Evolutionary conservation across 176 grass and related monocot species (phyloP).

Genomic region (Raddia distichophylla): DNA sequence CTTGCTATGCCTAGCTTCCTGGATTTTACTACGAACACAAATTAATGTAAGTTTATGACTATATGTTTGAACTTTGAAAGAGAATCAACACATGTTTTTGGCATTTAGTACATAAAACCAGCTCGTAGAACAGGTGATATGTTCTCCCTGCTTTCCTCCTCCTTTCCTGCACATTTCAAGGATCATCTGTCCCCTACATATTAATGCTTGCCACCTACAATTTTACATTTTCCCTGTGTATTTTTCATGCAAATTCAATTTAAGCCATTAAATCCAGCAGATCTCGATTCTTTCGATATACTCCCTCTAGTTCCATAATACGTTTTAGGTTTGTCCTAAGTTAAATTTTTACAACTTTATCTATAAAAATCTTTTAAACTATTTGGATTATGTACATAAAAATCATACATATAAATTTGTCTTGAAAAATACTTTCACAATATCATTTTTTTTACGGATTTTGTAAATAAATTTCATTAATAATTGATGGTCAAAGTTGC

Average conservation of each 20-base stretch:
- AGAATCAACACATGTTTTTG: conserved; percentile 25
- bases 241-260: conserved; percentile 9
- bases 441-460: too few relatives aligned
- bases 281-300: conserved; percentile 23
- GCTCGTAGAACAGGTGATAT: conserved; percentile 4
- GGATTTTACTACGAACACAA: not conserved
- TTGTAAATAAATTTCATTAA: too few relatives aligned
- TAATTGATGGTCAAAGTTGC: too few relatives aligned
- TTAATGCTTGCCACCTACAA: conserved; percentile 13
- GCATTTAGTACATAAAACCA: conserved; percentile 32
- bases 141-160: conserved; percentile 58
- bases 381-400: too few relatives aligned
- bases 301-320: not conserved
- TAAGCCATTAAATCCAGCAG: conserved; percentile 19
- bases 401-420: too few relatives aligned
- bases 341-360: too few relatives aligned
- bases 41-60: not conserved
- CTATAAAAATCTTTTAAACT: too few relatives aligned
- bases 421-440: too few relatives aligned
- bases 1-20: not conserved
- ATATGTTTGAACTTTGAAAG: not conserved
- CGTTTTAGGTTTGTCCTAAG: too few relatives aligned
- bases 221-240: conserved; percentile 7
- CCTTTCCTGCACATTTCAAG: conserved; percentile 59
- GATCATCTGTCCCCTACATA: conserved; percentile 56